These are phyloP conservation scores for Sporothrix protearum DNA, from an alignment of 2,329 filamentous ascomycete genomes.

Conservation along the genomic window DNA sequence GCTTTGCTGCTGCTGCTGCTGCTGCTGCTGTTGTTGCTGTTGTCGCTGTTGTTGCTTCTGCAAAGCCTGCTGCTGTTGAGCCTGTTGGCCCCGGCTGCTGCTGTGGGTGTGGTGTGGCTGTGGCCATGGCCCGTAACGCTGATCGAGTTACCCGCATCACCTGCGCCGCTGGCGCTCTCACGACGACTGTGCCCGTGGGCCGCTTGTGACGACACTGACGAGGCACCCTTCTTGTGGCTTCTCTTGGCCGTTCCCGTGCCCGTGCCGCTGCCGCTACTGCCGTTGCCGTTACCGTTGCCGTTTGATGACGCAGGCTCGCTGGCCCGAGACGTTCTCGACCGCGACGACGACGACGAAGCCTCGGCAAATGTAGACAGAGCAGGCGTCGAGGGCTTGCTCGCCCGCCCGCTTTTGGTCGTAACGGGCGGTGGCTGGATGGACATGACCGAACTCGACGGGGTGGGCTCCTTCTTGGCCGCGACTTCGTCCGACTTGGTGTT, in stretches of 20 bases:
- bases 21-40: too few relatives aligned
- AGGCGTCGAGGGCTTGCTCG: constrained; percentile 65
- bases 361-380: constrained; percentile 59
- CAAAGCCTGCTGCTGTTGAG: constrained; percentile 13
- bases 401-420: constrained; percentile 60
- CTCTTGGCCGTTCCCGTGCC: constrained; percentile 44
- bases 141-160: constrained; percentile 17
- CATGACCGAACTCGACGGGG: constrained; percentile 36
- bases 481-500: constrained; percentile 41
- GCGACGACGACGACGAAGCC: constrained; percentile 35
- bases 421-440: constrained; percentile 38
- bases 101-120: constrained; percentile 20
- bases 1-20: constrained; percentile 31
- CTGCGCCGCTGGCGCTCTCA: constrained; percentile 22
- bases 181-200: constrained; percentile 22
- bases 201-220: constrained; percentile 35
- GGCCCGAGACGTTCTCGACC: constrained; percentile 54
- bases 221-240: constrained; percentile 57
- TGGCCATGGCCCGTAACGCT: constrained; percentile 15
- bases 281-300: constrained; percentile 16
- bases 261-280: constrained; percentile 29
- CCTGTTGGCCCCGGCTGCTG: constrained; percentile 18
- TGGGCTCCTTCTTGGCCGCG: constrained; percentile 43
- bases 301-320: constrained; percentile 32
- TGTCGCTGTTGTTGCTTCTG: constrained; percentile 18